A percentile compares a stretch with the other conserved stretches of the same genome.
Conservation (phyloP, 163 green algal genomes). For the Scenedesmus sp. region DNA sequence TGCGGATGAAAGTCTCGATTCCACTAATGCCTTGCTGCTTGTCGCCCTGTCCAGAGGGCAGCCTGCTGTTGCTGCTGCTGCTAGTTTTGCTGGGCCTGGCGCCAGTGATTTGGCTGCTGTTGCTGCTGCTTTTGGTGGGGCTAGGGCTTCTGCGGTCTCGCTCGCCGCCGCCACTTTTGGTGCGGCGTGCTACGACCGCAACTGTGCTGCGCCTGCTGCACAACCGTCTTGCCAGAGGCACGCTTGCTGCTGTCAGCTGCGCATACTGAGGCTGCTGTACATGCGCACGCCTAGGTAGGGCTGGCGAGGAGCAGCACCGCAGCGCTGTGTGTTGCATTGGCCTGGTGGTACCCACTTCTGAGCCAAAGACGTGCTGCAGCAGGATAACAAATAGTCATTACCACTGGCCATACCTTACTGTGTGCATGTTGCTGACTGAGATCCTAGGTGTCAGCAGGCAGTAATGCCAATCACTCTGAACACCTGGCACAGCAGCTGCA, state of each 20-base stretch:
- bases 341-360: background rate
- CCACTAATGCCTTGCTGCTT: conserved; percentile 17
- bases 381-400: no score
- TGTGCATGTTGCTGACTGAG: background rate
- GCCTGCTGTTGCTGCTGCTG: conserved; percentile 3
- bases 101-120: background rate
- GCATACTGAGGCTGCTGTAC: background rate
- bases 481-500: background rate
- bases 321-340: background rate
- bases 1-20: conserved; percentile 27
- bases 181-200: conserved; percentile 11
- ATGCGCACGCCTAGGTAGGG: background rate
- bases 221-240: background rate
- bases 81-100: conserved; percentile 14
- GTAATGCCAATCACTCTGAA: background rate
- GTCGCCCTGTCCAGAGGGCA: background rate
- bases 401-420: background rate
- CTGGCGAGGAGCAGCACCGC: background rate
- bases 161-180: conserved; percentile 31
- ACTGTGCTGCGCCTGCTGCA: background rate
- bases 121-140: conserved; percentile 17
- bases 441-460: background rate
- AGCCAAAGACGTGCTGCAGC: background rate
- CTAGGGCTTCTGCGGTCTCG: background rate
- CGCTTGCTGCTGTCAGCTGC: background rate